Percentiles rank a stretch among this genome's conserved stretches.
Evolutionary conservation across 164 flowering plant genomes (phyloP).

Genomic region (Pachysandra terminalis): DNA sequence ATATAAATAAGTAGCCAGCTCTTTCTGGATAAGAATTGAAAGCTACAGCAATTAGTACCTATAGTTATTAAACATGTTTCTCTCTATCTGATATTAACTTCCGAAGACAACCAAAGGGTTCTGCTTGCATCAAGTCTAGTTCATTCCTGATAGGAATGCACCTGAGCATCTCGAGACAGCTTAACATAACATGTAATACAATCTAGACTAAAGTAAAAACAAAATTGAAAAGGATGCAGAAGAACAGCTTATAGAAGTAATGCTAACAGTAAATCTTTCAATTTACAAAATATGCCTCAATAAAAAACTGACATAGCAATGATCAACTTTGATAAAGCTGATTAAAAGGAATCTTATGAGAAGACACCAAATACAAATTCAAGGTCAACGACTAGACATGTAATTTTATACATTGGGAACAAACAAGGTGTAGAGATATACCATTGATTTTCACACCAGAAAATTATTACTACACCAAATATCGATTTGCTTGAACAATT

Average conservation of each 20-base stretch:
- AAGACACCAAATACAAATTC: too few relatives aligned
- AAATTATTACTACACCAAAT: too few relatives aligned
- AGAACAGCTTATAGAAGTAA: background rate
- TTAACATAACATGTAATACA: background rate
- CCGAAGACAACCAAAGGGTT: background rate
- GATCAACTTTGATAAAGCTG: background rate
- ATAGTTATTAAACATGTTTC: background rate
- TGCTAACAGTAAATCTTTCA: background rate
- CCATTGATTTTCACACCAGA: too few relatives aligned
- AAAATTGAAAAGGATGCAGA: background rate
- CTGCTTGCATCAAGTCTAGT: background rate
- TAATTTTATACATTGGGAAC: background rate
- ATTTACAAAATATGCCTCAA: background rate
- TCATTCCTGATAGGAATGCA: too few relatives aligned
- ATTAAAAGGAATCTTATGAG: too few relatives aligned
- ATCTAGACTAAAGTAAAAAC: background rate
- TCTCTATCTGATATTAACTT: background rate
- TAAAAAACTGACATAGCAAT: background rate
- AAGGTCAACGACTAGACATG: too few relatives aligned
- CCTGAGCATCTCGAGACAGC: background rate
- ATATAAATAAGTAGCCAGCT: conserved; percentile 67
- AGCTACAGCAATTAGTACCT: background rate
- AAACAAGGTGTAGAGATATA: too few relatives aligned
- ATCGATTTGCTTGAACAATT: too few relatives aligned
- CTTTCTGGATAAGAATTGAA: conserved; percentile 37